phyloP scores from a whole-genome alignment of 257 asterid species.

The Avicennia marina region DNA sequence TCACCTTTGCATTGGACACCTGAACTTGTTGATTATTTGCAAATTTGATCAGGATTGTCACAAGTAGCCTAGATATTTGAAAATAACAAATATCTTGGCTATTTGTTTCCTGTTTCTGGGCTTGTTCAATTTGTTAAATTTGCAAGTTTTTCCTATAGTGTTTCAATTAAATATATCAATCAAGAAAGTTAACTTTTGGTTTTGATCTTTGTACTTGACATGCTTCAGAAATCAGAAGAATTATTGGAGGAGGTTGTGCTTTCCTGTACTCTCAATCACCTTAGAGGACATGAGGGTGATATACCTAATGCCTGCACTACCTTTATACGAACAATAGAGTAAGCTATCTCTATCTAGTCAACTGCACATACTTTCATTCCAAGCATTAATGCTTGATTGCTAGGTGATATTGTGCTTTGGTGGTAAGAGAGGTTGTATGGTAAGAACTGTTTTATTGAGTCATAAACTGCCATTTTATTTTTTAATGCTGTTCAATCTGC shows the following conservation, averaged over 20 bases:
- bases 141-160: background rate
- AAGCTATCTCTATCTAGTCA: constrained; percentile 25
- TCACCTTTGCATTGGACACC: constrained; percentile 7
- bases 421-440: background rate
- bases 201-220: constrained; percentile 23
- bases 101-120: background rate
- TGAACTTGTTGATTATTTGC: background rate
- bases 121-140: constrained; percentile 1
- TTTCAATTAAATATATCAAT: background rate
- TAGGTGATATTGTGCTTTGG: background rate
- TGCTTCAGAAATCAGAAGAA: constrained; percentile 85
- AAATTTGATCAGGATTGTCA: background rate
- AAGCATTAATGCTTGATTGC: no score
- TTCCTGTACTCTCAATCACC: constrained; percentile 77
- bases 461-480: background rate
- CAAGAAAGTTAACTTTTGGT: background rate
- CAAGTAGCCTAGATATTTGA: constrained; percentile 7
- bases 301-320: constrained; percentile 64
- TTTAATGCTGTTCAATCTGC: no score
- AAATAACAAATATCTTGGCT: background rate
- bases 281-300: constrained; percentile 44
- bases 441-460: constrained; percentile 7
- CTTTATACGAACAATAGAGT: constrained; percentile 79
- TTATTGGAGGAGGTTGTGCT: constrained; percentile 89
- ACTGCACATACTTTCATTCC: background rate